A percentile compares a stretch with the other conserved stretches of the same genome.
These are phyloP conservation scores for Gaertneriomyces sp. DNA, from an alignment of 192 early-diverging fungal species.

Conservation along the genomic window DNA sequence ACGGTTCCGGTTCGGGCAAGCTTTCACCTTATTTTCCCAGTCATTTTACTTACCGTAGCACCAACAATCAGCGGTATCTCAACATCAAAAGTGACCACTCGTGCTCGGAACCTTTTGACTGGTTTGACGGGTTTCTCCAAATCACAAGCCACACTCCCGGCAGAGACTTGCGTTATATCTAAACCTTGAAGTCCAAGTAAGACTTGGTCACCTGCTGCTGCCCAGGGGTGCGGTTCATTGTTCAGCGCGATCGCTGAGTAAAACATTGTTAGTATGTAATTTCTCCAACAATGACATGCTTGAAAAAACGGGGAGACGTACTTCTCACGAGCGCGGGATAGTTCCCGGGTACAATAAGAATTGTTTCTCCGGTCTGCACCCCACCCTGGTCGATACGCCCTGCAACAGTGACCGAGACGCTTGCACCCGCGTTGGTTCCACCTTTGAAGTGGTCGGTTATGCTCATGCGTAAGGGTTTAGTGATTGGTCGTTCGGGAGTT, in stretches of 20 bases:
- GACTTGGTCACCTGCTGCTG: constrained; percentile 89
- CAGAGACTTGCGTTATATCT: constrained; percentile 72
- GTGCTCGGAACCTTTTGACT: constrained; percentile 71
- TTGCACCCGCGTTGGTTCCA: constrained; percentile 56
- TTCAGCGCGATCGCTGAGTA: constrained; percentile 67
- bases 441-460: constrained; percentile 91
- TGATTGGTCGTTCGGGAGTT: constrained; percentile 69
- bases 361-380: constrained; percentile 81
- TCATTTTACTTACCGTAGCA: constrained; percentile 68
- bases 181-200: constrained; percentile 68
- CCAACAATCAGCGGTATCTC: constrained; percentile 89
- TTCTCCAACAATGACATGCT: too few relatives aligned
- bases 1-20: neutral
- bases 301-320: constrained; percentile 39
- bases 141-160: constrained; percentile 80
- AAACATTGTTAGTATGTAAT: constrained; percentile 21
- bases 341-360: constrained; percentile 78
- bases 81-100: constrained; percentile 93
- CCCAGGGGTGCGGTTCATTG: constrained; percentile 74
- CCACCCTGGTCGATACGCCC: constrained; percentile 85
- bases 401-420: constrained; percentile 65
- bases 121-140: constrained; percentile 68
- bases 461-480: constrained; percentile 79
- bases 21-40: too few relatives aligned
- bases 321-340: constrained; percentile 73